Evolutionary conservation across 331 rosid genomes (phyloP).

Genomic region (Malus hybrid): DNA sequence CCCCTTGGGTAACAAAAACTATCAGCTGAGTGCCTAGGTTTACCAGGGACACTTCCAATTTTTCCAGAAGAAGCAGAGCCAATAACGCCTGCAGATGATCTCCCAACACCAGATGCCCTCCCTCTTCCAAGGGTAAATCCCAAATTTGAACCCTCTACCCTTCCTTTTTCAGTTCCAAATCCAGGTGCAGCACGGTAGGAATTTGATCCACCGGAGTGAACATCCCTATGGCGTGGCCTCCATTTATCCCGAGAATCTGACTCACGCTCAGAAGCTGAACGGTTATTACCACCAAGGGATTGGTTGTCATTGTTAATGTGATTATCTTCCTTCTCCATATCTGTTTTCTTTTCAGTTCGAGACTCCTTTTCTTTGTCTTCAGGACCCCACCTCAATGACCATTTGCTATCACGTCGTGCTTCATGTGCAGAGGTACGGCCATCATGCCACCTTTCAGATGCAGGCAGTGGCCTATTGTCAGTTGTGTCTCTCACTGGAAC

Average conservation of each 20-base stretch:
- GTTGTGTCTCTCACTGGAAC: slow-evolving; percentile 31
- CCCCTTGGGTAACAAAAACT: slow-evolving; percentile 50
- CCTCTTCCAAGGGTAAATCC: slow-evolving; percentile 57
- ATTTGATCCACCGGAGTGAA: slow-evolving; percentile 34
- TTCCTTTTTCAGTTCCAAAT: slow-evolving; percentile 48
- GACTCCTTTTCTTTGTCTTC: slow-evolving; percentile 59
- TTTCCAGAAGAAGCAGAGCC: slow-evolving; percentile 25
- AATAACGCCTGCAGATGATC: slow-evolving; percentile 23
- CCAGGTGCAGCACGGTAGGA: slow-evolving; percentile 58
- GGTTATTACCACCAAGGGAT: slow-evolving; percentile 27
- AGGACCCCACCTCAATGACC: slow-evolving; percentile 68
- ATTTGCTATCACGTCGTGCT: slow-evolving; percentile 47
- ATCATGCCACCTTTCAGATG: slow-evolving; percentile 53
- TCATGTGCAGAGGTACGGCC: slow-evolving; percentile 42
- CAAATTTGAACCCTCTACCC: slow-evolving; percentile 36
- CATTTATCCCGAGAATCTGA: slow-evolving; percentile 59
- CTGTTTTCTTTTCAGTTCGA: slow-evolving; percentile 40
- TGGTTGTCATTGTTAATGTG: slow-evolving; percentile 33
- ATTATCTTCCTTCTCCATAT: slow-evolving; percentile 43
- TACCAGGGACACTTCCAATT: slow-evolving; percentile 23
- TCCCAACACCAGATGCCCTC: slow-evolving; percentile 32
- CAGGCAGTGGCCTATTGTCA: slow-evolving; percentile 34
- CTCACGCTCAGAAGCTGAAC: slow-evolving; percentile 48
- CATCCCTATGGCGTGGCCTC: slow-evolving; percentile 69
- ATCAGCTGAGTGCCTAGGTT: slow-evolving; percentile 22